Evolutionary conservation across 2,329 filamentous ascomycete species (phyloP).

Genomic region (Pseudocercospora pini-densiflorae): DNA sequence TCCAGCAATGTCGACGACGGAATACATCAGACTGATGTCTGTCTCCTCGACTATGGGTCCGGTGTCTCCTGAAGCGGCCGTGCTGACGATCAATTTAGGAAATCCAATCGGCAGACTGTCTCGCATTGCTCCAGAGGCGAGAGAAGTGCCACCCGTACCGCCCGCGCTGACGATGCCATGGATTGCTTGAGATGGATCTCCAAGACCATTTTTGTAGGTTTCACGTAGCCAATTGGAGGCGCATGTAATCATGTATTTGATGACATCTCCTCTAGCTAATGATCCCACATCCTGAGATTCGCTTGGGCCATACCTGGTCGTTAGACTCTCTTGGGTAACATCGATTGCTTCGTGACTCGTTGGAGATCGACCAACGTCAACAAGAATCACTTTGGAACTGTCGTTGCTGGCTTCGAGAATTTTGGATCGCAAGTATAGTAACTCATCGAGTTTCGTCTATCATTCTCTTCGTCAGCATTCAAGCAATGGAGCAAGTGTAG

Average conservation of each 20-base stretch:
- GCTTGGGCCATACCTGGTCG: constrained; percentile 41
- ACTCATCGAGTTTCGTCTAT: constrained; percentile 63
- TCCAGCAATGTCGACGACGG: constrained; percentile 72
- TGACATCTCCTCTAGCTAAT: constrained; percentile 59
- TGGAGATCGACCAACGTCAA: constrained; percentile 60
- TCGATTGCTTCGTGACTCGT: constrained; percentile 53
- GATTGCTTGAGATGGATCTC: constrained; percentile 28
- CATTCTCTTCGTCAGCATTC: neutral
- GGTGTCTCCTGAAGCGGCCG: constrained; percentile 70
- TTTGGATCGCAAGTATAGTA: constrained; percentile 58
- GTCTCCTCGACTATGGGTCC: constrained; percentile 68
- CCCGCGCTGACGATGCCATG: constrained; percentile 63
- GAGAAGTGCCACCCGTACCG: constrained; percentile 65
- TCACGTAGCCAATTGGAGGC: constrained; percentile 51
- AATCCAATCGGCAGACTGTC: constrained; percentile 65
- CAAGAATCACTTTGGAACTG: constrained; percentile 49
- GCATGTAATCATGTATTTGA: constrained; percentile 59
- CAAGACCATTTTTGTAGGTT: constrained; percentile 28
- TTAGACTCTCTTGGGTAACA: constrained; percentile 51
- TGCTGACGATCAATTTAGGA: constrained; percentile 72
- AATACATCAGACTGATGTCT: constrained; percentile 73
- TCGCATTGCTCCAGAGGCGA: constrained; percentile 66
- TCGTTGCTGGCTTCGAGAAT: constrained; percentile 43
- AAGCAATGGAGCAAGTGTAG: neutral
- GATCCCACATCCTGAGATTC: constrained; percentile 37